These are phyloP conservation scores for Citropsis articulata DNA, from an alignment of 345 rosid genomes.

Conservation along the genomic window DNA sequence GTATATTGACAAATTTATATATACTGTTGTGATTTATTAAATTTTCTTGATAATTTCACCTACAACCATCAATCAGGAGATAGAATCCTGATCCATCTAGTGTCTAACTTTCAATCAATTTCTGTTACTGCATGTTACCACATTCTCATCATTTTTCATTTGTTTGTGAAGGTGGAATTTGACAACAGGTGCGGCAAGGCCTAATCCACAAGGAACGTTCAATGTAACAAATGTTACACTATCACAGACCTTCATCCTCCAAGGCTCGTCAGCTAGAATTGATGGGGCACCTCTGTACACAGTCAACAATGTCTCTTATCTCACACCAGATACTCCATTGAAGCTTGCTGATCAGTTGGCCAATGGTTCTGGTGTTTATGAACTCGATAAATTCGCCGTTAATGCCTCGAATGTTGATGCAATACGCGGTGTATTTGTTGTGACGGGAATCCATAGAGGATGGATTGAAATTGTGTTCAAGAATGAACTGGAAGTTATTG, in stretches of 20 bases:
- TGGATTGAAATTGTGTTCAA: slow-evolving; percentile 51
- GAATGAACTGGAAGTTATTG: slow-evolving; percentile 28
- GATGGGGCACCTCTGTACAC: slow-evolving; percentile 26
- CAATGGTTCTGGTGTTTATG: slow-evolving; percentile 31
- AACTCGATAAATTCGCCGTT: slow-evolving; percentile 32
- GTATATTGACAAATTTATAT: no score
- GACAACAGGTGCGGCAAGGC: slow-evolving; percentile 57
- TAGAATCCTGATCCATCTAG: no score
- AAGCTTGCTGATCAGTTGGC: slow-evolving; percentile 46
- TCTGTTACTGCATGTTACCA: no score
- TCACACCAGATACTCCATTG: slow-evolving; percentile 43
- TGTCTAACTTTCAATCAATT: background rate
- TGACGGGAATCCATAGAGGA: slow-evolving; percentile 39
- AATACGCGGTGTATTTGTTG: slow-evolving; percentile 38
- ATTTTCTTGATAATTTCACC: no score
- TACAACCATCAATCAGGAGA: no score
- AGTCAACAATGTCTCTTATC: slow-evolving; percentile 51
- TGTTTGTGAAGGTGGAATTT: slow-evolving; percentile 41
- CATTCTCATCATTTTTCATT: background rate
- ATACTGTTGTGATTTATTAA: no score
- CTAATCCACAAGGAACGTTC: slow-evolving; percentile 62
- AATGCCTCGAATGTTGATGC: slow-evolving; percentile 20
- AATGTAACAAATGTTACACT: slow-evolving; percentile 37
- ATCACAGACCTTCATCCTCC: slow-evolving; percentile 36
- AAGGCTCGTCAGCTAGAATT: slow-evolving; percentile 15